These are phyloP conservation scores for Dactylellina drechsleri DNA, from an alignment of 2,329 filamentous ascomycete genomes.

Conservation along the genomic window DNA sequence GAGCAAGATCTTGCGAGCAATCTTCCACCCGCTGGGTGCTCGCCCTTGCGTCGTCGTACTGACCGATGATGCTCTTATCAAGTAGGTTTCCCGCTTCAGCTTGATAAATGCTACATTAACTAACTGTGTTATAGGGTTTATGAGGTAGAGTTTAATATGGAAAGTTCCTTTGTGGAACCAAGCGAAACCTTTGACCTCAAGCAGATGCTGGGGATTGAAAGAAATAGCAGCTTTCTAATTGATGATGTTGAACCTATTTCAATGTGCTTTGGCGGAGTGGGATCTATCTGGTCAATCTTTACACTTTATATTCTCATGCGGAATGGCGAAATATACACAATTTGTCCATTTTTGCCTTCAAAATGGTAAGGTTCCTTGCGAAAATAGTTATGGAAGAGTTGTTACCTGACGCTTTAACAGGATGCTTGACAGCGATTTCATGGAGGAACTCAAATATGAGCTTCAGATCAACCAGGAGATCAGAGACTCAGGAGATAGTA, in stretches of 20 bases:
- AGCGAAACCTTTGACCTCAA: constrained; percentile 74
- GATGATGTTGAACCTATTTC: constrained; percentile 95
- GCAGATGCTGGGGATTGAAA: constrained; percentile 77
- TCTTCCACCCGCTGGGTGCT: constrained; percentile 47
- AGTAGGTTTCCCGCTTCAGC: constrained; percentile 1
- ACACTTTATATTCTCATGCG: constrained; percentile 97
- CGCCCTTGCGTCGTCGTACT: constrained; percentile 46
- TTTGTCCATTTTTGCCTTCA: constrained; percentile 87
- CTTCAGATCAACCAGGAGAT: constrained; percentile 40
- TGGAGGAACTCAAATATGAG: constrained; percentile 47
- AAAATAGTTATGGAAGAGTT: constrained; percentile 65
- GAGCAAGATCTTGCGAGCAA: constrained; percentile 30
- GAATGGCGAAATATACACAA: constrained; percentile 89
- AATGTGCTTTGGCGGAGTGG: constrained; percentile 84
- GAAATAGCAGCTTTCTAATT: constrained; percentile 86
- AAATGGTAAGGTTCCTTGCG: constrained; percentile 76
- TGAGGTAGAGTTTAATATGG: constrained; percentile 47
- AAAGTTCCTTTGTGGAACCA: constrained; percentile 37
- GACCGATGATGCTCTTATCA: constrained; percentile 48
- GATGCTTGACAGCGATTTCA: constrained; percentile 51
- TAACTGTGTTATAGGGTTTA: constrained; percentile 37
- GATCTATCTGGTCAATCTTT: constrained; percentile 87
- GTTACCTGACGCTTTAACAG: constrained; percentile 22
- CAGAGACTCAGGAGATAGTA: constrained; percentile 33
- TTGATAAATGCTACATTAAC: neutral